These are phyloP conservation scores for Mantamonas sphyraenae DNA, from an alignment of 78 protist species.

Conservation along the genomic window DNA sequence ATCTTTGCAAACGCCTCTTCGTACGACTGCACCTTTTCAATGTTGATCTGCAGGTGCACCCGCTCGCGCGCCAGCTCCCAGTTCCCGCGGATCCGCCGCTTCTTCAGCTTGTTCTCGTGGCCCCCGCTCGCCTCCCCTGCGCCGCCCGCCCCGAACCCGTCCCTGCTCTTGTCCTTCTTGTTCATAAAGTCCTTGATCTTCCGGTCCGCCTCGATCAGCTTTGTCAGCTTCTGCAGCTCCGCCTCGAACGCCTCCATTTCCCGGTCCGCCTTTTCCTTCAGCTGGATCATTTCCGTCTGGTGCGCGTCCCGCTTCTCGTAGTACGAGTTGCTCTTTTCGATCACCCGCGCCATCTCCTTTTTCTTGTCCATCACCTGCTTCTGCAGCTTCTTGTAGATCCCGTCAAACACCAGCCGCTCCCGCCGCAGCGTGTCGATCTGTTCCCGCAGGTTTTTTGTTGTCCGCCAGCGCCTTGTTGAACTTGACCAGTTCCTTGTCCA, in stretches of 20 bases:
- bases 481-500: constrained; percentile 45
- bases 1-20: constrained; percentile 55
- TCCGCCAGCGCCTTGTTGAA: constrained; percentile 61
- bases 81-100: too few relatives aligned
- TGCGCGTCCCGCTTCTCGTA: constrained; percentile 43
- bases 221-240: constrained; percentile 26
- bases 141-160: background rate
- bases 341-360: constrained; percentile 39
- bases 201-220: constrained; percentile 29
- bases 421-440: constrained; percentile 66
- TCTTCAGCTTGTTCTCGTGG: background rate
- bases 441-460: constrained; percentile 59
- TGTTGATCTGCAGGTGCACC: background rate
- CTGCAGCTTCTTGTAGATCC: constrained; percentile 53
- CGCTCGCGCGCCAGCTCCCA: background rate
- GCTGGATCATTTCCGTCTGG: constrained; percentile 5
- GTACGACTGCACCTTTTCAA: constrained; percentile 33
- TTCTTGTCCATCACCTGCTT: constrained; percentile 38
- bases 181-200: constrained; percentile 13
- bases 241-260: constrained; percentile 3
- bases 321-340: constrained; percentile 44
- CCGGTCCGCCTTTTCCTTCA: background rate
- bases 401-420: constrained; percentile 69
- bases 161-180: background rate
- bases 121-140: background rate